Base-by-base conservation (phyloP, 2,329 filamentous ascomycete species). In the Apiospora arundinis region DNA sequence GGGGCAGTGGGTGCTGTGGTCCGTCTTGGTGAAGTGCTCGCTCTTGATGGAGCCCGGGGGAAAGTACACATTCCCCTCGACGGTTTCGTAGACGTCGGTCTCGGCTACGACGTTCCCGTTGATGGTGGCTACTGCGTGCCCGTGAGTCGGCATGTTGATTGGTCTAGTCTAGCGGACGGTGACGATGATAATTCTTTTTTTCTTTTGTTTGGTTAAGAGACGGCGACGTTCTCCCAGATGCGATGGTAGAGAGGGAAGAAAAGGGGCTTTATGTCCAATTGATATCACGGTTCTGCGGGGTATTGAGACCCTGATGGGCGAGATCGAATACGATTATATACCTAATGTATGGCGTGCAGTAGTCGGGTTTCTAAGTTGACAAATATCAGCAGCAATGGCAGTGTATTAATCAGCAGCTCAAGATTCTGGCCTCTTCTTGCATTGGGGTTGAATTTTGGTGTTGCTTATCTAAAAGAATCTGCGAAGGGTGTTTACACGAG, bases 11-110 rank as follows among this genome's bases (percentile, higher is more conserved):
- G 88, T 89, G 56, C 81, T 82, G 14, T 84, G 83, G 18, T 83
- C 79, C 8, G 86, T 87, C 23, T 82, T 78, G 52, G 77, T 79
- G 73, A 90, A 84, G 73, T 82, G 81, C 70, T 85, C 81, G 45
- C 82, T 78, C 72, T 85, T 82, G 72, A 89, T 78, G 9, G 84
- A 78, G 9, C 82, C 80, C 0, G 83, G 84, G 56, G 85, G 85
- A 75, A 88, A 87, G 77, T 90, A 90, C 72, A 90, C 83, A 78
- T 89, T 90, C 37, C 88, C 88, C 74, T 91, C 89, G 45, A 90
- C 87, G 2, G 89, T 83, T 40, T 85, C 83, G 75, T 89, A 85
- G 80, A 84, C 89, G 21, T 79, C 81, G 60, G 86, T 82, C 74
- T 86, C 83, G 72, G 89, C 88, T 69, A 91, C 77, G 46, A 84